Conservation (phyloP, 2,329 filamentous ascomycete species). For the Fusarium bactridioides region DNA sequence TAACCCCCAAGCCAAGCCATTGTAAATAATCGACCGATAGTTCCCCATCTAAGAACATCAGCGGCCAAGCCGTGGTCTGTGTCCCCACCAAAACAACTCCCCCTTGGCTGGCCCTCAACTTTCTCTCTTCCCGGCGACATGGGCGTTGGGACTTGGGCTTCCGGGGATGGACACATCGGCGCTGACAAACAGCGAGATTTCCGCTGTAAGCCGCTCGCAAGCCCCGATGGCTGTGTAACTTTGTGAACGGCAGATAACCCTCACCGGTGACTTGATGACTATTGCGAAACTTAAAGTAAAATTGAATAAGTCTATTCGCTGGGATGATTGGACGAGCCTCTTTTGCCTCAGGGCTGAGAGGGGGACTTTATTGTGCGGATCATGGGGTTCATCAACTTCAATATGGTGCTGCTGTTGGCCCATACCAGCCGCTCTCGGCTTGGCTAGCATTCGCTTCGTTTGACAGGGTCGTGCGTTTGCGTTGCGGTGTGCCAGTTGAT, state of each 20-base stretch:
- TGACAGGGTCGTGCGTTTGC: constrained; percentile 12
- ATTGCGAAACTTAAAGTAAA: neutral
- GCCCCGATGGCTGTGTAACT: constrained; percentile 2
- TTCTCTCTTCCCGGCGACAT: constrained; percentile 2
- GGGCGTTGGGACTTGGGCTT: constrained; percentile 1
- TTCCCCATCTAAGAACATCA: constrained; percentile 3
- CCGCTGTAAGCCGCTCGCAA: constrained; percentile 23
- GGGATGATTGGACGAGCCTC: neutral
- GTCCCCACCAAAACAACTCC: constrained; percentile 7
- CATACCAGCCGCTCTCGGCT: constrained; percentile 27
- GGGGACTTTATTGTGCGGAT: constrained; percentile 6
- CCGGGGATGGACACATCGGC: neutral
- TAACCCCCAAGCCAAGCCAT: neutral
- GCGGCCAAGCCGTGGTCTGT: constrained; percentile 13
- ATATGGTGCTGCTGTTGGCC: constrained; percentile 12
- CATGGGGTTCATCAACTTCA: constrained; percentile 7
- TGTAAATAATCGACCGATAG: constrained; percentile 21
- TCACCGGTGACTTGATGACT: neutral
- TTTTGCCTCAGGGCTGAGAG: neutral
- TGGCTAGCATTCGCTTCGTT: constrained; percentile 12
- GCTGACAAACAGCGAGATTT: neutral
- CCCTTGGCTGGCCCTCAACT: constrained; percentile 6
- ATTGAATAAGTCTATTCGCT: constrained; percentile 7
- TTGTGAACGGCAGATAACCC: neutral
- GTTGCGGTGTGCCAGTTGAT: constrained; percentile 19